A percentile compares a stretch with the other conserved stretches of the same genome.
These are phyloP conservation scores for Colletotrichum limetticola DNA, from an alignment of 2,329 filamentous ascomycete genomes.

Conservation along the genomic window DNA sequence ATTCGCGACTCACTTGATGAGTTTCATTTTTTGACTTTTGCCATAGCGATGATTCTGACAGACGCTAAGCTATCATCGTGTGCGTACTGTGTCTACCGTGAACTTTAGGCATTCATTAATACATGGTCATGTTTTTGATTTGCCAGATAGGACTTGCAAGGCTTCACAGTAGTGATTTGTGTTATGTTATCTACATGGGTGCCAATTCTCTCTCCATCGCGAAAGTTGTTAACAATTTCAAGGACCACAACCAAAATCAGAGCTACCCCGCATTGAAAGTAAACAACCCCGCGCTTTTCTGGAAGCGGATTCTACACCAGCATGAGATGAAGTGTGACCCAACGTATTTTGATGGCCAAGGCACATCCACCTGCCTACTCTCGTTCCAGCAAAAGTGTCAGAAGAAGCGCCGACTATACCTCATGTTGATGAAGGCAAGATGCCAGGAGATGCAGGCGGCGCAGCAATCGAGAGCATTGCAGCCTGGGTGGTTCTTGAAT, in stretches of 20 bases:
- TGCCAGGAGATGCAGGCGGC: not conserved
- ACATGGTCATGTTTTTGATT: not conserved
- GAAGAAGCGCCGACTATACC: not conserved
- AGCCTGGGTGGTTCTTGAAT: not conserved
- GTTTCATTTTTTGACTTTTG: not conserved
- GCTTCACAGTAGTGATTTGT: too few relatives aligned
- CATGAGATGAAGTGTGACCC: not conserved
- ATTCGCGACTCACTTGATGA: accelerated
- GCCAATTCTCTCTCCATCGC: too few relatives aligned
- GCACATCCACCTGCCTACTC: not conserved
- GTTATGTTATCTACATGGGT: too few relatives aligned
- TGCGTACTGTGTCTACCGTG: too few relatives aligned
- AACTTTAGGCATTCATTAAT: too few relatives aligned
- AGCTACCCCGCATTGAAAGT: not conserved
- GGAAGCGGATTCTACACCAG: too few relatives aligned
- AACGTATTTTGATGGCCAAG: not conserved
- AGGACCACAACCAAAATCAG: too few relatives aligned
- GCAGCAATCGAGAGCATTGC: not conserved
- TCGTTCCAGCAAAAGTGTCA: not conserved
- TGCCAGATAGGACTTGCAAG: too few relatives aligned
- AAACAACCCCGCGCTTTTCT: not conserved
- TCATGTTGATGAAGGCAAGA: too few relatives aligned
- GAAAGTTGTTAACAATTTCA: not conserved
- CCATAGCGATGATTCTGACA: not conserved
- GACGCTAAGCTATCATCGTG: too few relatives aligned